Base-by-base conservation (phyloP, 176 grass and related monocot genomes). In the Oryza meridionalis region DNA sequence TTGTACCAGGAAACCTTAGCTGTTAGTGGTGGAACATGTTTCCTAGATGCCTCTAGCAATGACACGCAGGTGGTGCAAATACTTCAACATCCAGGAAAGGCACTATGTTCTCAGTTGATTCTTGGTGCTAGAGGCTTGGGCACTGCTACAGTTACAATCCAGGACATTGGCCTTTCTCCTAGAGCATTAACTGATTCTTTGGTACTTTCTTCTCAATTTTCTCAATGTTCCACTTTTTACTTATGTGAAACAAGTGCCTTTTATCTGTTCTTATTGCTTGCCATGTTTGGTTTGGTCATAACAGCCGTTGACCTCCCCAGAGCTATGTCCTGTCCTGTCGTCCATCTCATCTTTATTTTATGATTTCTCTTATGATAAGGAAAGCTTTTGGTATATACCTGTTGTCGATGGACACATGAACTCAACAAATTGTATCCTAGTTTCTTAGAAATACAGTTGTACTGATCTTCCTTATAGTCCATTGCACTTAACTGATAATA, bases 11-110 rank as follows among this genome's bases (percentile, higher is more conserved):
- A 90, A 73, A 98, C 62, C 81, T 91, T 98, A 68, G 81, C 83
- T 84, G 81, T 98, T 53, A 93, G 86, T 88, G 96, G 96, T 64
- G 96, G 96, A 37, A 98, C 96, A 43, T 95, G 96, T 81, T 98
- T 86, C 76, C 82, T 98, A 73, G 91, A 98, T 78, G 96, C 96
- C 72, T 84, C 86, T 88, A 90, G 87, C 74, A 98, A 98, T 93
- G 91, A 98, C 70, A 94, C 91, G 69, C 89, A 78, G 45, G 90
- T 95, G 69, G 92, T 88, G 73, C 78, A 85, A 80, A 88, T 92
- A 81, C 67, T 93, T 89, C 83, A 79, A 81, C 91, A 82, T 72
- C 92, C 89, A 77, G 84, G 90, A 88, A 91, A 87, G 69, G 76
- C 70, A 9, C 69, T 89, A 70, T 98, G 96, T 76, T 94, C 89